phyloP scores from a whole-genome alignment of 495 filamentous ascomycete genomes.

The Xylaria venustula region DNA sequence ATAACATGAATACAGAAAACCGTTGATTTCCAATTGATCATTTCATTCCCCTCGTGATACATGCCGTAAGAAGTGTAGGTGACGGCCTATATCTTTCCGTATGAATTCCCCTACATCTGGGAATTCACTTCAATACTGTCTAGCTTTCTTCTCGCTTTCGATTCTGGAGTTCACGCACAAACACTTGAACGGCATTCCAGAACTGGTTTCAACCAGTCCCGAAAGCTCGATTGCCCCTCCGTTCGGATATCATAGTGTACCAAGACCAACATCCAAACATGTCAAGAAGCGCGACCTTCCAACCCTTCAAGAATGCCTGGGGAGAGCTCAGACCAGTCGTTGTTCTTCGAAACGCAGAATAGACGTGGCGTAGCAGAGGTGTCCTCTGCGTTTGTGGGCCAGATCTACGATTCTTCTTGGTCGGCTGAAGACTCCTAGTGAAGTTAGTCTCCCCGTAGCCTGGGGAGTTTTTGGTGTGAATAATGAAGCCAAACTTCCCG shows the following conservation, averaged over 20 bases:
- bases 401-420: background rate
- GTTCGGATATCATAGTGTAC: background rate
- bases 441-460: no score
- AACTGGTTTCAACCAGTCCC: background rate
- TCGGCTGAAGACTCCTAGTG: background rate
- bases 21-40: no score
- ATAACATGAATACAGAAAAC: no score
- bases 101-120: no score
- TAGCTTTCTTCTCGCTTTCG: background rate
- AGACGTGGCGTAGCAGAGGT: slow-evolving; percentile 1
- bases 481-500: no score
- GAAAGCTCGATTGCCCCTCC: background rate
- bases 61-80: no score
- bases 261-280: background rate
- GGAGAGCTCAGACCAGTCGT: background rate
- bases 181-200: background rate
- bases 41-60: no score
- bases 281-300: background rate
- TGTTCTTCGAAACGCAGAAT: slow-evolving; percentile 2
- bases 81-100: no score
- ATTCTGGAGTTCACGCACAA: background rate
- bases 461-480: no score
- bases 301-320: background rate
- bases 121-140: background rate
- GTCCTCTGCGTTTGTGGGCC: background rate